Evolutionary conservation across 2,329 filamentous ascomycete species (phyloP).

Genomic region (Thermomyces lanuginosus): DNA sequence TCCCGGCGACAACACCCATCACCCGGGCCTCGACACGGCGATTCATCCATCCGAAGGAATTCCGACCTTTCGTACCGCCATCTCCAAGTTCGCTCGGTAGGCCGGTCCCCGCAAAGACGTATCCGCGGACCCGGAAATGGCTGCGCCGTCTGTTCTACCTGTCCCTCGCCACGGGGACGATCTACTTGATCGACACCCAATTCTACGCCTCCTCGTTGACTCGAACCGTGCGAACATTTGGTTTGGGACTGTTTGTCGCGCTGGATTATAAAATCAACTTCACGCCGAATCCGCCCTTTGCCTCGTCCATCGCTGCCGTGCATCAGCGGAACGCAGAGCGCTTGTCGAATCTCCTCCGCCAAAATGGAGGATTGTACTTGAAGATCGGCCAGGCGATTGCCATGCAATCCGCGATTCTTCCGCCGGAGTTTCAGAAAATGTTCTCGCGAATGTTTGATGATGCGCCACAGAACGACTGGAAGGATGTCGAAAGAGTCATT

Average conservation of each 20-base stretch:
- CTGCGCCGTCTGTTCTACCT: constrained; percentile 54
- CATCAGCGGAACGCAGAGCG: constrained; percentile 72
- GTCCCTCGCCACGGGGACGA: constrained; percentile 40
- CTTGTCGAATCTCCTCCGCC: constrained; percentile 61
- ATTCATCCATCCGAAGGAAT: constrained; percentile 29
- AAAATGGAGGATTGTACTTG: constrained; percentile 84
- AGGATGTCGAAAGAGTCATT: constrained; percentile 69
- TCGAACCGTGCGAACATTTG: constrained; percentile 68
- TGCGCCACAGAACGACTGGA: constrained; percentile 83
- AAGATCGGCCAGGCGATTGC: constrained; percentile 98
- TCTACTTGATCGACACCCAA: constrained; percentile 55
- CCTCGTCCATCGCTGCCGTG: constrained; percentile 56
- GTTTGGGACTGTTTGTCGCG: constrained; percentile 61
- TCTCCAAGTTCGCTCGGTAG: constrained; percentile 63
- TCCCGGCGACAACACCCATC: constrained; percentile 2
- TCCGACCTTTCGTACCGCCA: constrained; percentile 56
- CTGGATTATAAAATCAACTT: constrained; percentile 97
- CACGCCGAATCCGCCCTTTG: constrained; percentile 57
- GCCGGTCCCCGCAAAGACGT: constrained; percentile 53
- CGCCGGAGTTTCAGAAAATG: constrained; percentile 91
- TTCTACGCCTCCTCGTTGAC: constrained; percentile 65
- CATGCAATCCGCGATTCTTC: constrained; percentile 90
- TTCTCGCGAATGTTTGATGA: constrained; percentile 96
- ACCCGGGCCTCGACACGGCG: constrained; percentile 9
- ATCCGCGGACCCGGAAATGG: constrained; percentile 56